Conservation (phyloP, 257 asterid genomes). For the Henckelia pumila region DNA sequence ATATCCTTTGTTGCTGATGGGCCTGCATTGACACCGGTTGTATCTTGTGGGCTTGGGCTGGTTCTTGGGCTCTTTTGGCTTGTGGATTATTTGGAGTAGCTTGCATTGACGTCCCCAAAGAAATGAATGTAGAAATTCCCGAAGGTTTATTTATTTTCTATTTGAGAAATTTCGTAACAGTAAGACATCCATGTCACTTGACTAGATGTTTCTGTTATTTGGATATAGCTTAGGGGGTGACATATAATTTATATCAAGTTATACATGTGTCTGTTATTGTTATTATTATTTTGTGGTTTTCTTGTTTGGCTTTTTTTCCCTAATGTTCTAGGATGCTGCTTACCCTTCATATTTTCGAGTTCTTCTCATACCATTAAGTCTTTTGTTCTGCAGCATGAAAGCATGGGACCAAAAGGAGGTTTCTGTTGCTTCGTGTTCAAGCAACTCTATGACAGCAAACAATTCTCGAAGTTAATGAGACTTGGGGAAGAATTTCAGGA, state of each 20-base stretch:
- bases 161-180: neutral
- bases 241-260: no score
- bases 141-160: neutral
- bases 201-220: neutral
- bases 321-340: slow-evolving; percentile 10
- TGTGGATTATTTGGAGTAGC: neutral
- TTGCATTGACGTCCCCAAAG: neutral
- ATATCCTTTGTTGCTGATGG: no score
- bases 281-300: slow-evolving; percentile 6
- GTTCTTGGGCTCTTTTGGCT: no score
- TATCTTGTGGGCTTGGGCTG: no score
- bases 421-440: slow-evolving; percentile 84
- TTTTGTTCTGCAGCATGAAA: slow-evolving; percentile 62
- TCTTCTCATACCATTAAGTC: neutral
- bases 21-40: no score
- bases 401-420: slow-evolving; percentile 93
- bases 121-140: neutral
- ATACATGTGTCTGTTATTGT: slow-evolving; percentile 2
- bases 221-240: no score
- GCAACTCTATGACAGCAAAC: slow-evolving; percentile 63
- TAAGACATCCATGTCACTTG: neutral
- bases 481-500: slow-evolving; percentile 90
- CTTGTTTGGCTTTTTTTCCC: neutral
- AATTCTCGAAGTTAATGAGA: slow-evolving; percentile 75
- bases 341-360: neutral